Evolutionary conservation across 2,329 filamentous ascomycete genomes (phyloP).

Genomic region (Tolypocladium ovalisporum): DNA sequence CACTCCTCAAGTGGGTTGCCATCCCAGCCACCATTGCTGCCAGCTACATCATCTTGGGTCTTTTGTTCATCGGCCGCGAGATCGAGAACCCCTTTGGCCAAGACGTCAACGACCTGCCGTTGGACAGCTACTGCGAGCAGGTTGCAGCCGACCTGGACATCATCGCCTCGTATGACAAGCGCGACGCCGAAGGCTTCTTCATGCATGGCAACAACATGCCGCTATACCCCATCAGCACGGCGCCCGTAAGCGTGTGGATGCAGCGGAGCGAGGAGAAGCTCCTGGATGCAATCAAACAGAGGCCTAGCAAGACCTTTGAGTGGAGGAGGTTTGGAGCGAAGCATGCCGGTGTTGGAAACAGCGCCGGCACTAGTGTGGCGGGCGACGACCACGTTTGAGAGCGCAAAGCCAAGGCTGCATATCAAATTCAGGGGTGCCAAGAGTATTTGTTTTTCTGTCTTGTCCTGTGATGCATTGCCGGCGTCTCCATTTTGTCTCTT

Average conservation of each 20-base stretch:
- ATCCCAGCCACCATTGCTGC: constrained; percentile 65
- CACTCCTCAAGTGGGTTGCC: constrained; percentile 56
- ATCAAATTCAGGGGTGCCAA: background rate
- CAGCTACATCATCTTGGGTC: constrained; percentile 73
- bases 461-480: background rate
- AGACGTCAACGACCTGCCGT: constrained; percentile 72
- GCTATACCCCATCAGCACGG: constrained; percentile 42
- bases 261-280: constrained; percentile 28
- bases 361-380: background rate
- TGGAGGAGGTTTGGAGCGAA: constrained; percentile 11
- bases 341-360: background rate
- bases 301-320: constrained; percentile 24
- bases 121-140: constrained; percentile 68
- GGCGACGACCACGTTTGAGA: constrained; percentile 3
- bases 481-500: background rate
- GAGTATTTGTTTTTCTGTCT: background rate
- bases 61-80: constrained; percentile 63
- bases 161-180: constrained; percentile 44
- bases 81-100: constrained; percentile 79
- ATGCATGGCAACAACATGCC: constrained; percentile 33
- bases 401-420: background rate
- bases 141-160: constrained; percentile 65
- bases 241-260: constrained; percentile 26
- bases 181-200: constrained; percentile 19
- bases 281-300: constrained; percentile 26